phyloP scores from a whole-genome alignment of 164 flowering plant species.

The Saururus chinensis region DNA sequence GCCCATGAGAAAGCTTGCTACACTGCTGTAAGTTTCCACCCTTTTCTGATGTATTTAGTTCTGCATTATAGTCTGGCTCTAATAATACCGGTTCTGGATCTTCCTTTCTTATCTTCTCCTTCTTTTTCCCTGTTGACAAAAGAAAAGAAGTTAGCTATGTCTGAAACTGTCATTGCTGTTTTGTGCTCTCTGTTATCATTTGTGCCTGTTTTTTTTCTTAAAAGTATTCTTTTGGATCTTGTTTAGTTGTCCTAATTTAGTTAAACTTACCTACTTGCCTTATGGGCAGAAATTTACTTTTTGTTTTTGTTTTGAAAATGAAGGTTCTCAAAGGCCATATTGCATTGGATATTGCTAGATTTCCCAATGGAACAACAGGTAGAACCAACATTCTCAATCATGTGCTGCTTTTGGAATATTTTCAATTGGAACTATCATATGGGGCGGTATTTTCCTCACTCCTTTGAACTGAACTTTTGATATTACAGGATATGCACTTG shows the following conservation, averaged over 20 bases:
- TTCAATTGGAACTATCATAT: not conserved
- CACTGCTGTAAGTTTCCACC: slow-evolving; percentile 59
- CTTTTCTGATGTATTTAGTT: not conserved
- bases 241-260: too few species aligned
- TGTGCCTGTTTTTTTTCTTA: not conserved
- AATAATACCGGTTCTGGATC: too few species aligned
- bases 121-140: too few species aligned
- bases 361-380: slow-evolving; percentile 96
- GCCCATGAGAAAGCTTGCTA: slow-evolving; percentile 92
- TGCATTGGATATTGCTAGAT: slow-evolving; percentile 71
- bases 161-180: not conserved
- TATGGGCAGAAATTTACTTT: too few species aligned
- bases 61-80: not conserved
- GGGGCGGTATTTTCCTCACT: not conserved
- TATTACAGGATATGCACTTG: slow-evolving; percentile 62
- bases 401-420: not conserved
- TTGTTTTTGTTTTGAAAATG: not conserved
- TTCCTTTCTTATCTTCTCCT: too few species aligned
- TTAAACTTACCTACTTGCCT: too few species aligned
- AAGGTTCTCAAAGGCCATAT: slow-evolving; percentile 98
- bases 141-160: not conserved
- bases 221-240: too few species aligned
- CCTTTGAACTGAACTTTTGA: not conserved
- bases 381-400: slow-evolving; percentile 1
- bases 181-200: too few species aligned